Evolutionary conservation across 2,329 filamentous ascomycete species (phyloP).

Genomic region (Ophiostoma australiae): DNA sequence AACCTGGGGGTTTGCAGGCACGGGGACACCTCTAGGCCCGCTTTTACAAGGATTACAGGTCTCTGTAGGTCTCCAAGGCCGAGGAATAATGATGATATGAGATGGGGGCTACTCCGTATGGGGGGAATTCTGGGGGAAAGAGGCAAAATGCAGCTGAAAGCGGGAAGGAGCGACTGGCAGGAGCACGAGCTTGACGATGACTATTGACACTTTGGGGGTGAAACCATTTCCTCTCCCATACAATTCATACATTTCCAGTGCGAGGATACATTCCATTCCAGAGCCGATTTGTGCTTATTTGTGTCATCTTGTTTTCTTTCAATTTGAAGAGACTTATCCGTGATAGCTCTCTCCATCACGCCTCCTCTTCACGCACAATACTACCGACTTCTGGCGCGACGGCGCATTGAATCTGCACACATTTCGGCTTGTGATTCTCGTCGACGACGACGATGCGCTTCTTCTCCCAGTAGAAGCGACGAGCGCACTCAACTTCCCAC

Average conservation of each 20-base stretch:
- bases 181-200: conserved; percentile 20
- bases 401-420: conserved; percentile 4
- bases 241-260: not conserved
- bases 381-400: not conserved
- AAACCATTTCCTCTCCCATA: not conserved
- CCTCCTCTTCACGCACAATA: not conserved
- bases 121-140: conserved; percentile 11
- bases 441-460: conserved; percentile 9
- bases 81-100: not conserved
- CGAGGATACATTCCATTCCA: conserved; percentile 2
- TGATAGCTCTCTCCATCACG: not conserved
- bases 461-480: conserved; percentile 12
- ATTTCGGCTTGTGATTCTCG: conserved; percentile 9
- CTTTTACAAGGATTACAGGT: conserved; percentile 24
- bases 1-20: conserved; percentile 16
- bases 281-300: not conserved
- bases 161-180: conserved; percentile 14
- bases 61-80: not conserved
- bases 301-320: not conserved
- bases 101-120: not conserved
- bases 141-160: conserved; percentile 15
- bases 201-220: not conserved
- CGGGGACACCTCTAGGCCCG: conserved; percentile 14
- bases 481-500: not conserved
- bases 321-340: not conserved